These are phyloP conservation scores for Sordariomycetes sp. DNA, from an alignment of 2,329 filamentous ascomycete genomes.

Conservation along the genomic window DNA sequence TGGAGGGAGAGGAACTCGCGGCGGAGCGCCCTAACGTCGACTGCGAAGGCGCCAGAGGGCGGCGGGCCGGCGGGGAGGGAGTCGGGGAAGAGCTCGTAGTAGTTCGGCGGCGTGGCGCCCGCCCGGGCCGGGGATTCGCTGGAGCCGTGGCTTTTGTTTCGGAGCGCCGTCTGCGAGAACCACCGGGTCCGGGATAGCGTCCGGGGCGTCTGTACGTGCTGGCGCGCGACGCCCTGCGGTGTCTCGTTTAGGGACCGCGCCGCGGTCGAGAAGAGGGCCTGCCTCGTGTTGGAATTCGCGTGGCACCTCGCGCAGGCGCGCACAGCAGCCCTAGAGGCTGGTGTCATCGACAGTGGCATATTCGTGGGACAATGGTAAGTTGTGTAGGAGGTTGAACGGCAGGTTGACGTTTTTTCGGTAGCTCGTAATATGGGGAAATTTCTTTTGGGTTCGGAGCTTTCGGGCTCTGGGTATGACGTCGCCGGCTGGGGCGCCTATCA, in stretches of 20 bases:
- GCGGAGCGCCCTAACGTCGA: constrained; percentile 58
- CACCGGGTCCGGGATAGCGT: background rate
- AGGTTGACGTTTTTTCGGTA: background rate
- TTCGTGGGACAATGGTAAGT: background rate
- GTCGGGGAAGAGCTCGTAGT: constrained; percentile 81
- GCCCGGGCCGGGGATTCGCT: background rate
- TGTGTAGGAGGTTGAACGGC: background rate
- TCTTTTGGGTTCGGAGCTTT: constrained; percentile 3
- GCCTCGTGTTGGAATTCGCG: constrained; percentile 5
- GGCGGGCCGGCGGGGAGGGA: constrained; percentile 69
- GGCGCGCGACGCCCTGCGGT: constrained; percentile 5
- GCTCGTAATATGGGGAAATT: background rate
- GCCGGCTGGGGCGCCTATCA: background rate
- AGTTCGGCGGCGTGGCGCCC: constrained; percentile 29
- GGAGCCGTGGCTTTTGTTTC: background rate
- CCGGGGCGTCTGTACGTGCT: background rate
- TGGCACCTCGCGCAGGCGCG: constrained; percentile 20
- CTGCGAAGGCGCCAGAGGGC: constrained; percentile 59
- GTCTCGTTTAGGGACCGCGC: background rate
- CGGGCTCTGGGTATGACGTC: constrained; percentile 2
- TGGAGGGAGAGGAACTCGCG: constrained; percentile 82
- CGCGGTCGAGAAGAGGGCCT: background rate
- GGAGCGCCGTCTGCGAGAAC: background rate
- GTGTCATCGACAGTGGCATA: constrained; percentile 14
- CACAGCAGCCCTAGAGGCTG: constrained; percentile 14